Conservation (phyloP, 176 grass and related monocot genomes). For the Triticum aestivum region IWGSC_CS_RefSeq_v2.1 NC_057798.1:233230115-233230614, state of each 20-base stretch:
- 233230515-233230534: not conserved
- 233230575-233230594: not conserved
- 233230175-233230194: not conserved
- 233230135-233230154: slow-evolving; percentile 16
- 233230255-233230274: slow-evolving; percentile 12
- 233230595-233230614: slow-evolving; percentile 36
- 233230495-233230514: not conserved
- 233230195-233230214: not conserved
- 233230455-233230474: not conserved
- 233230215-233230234: slow-evolving; percentile 25
- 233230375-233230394: slow-evolving; percentile 66
- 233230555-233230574: not conserved
- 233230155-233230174: not conserved
- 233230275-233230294: not conserved
- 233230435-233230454: not conserved
- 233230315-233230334: slow-evolving; percentile 27
- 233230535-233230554: not conserved
- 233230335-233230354: slow-evolving; percentile 30
- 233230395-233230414: not conserved
- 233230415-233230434: not conserved
- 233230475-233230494: not conserved
- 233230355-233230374: slow-evolving; percentile 36
- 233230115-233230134: not conserved
- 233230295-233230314: not conserved
- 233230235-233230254: slow-evolving; percentile 10